Evolutionary conservation across 495 filamentous ascomycete species (phyloP).

Genomic region (Terfezia boudieri): DNA sequence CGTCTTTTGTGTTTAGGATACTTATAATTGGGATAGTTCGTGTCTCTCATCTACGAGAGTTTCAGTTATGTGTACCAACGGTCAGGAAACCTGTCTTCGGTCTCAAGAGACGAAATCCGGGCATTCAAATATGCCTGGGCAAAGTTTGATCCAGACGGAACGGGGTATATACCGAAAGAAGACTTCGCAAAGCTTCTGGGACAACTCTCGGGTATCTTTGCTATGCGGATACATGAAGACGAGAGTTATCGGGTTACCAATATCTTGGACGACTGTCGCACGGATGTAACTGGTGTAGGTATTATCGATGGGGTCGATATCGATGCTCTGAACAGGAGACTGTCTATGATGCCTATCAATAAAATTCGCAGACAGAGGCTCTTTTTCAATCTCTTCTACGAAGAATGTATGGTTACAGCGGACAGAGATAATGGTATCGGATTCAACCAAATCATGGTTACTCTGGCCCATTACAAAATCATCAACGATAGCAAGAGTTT

Average conservation of each 20-base stretch:
- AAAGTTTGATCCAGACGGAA: conserved; percentile 73
- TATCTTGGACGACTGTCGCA: conserved; percentile 62
- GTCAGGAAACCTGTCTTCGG: conserved; percentile 60
- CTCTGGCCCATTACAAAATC: conserved; percentile 94
- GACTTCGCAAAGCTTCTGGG: conserved; percentile 38
- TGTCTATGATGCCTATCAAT: conserved; percentile 52
- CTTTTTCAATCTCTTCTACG: conserved; percentile 78
- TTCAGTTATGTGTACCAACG: conserved; percentile 98
- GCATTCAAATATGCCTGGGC: conserved; percentile 98
- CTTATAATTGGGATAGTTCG: conserved; percentile 32
- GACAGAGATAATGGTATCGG: conserved; percentile 71
- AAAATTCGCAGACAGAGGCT: conserved; percentile 49
- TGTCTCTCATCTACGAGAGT: conserved; percentile 96
- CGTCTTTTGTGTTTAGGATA: no score
- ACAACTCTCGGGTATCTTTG: conserved; percentile 53
- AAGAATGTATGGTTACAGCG: conserved; percentile 86
- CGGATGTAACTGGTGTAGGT: conserved; percentile 29
- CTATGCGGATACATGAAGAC: conserved; percentile 81
- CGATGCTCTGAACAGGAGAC: conserved; percentile 44
- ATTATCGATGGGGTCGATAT: conserved; percentile 58
- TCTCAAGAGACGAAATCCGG: conserved; percentile 78
- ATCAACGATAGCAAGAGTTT: conserved; percentile 95
- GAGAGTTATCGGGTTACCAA: conserved; percentile 61
- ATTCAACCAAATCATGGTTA: conserved; percentile 89
- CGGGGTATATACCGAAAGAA: conserved; percentile 80